These are phyloP conservation scores for Blastobotrys arbuscula DNA, from an alignment of 1,139 yeast species.

Conservation along the genomic window DNA sequence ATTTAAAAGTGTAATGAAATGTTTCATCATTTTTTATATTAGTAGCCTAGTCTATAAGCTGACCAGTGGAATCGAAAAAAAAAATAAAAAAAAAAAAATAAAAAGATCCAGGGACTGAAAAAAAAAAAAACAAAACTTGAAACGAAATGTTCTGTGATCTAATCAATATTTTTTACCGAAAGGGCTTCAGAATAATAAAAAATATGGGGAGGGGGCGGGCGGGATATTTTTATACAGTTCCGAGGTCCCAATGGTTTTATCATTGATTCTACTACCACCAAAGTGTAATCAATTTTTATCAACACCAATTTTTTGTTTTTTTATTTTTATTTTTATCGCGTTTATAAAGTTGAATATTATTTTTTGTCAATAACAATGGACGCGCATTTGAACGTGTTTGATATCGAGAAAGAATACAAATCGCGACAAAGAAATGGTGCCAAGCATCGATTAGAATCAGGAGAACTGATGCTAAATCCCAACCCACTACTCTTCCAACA, in stretches of 20 bases:
- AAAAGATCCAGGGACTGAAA: too few relatives aligned
- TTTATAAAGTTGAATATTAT: neutral
- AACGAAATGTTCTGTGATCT: too few relatives aligned
- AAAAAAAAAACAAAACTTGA: too few relatives aligned
- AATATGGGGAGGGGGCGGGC: neutral
- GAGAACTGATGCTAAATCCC: slow-evolving; percentile 16
- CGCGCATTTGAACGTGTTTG: slow-evolving; percentile 15
- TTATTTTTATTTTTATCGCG: neutral
- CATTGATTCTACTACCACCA: neutral
- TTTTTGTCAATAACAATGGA: slow-evolving; percentile 2
- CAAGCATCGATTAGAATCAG: slow-evolving; percentile 15
- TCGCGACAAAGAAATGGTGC: slow-evolving; percentile 15
- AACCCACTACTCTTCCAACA: slow-evolving; percentile 25
- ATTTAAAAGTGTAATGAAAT: slow-evolving; percentile 22
- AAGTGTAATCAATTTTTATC: neutral
- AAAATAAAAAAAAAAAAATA: too few relatives aligned
- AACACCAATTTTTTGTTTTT: too few relatives aligned
- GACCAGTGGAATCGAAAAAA: too few relatives aligned
- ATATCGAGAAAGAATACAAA: slow-evolving; percentile 17
- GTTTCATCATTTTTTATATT: too few relatives aligned
- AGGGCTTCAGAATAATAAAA: neutral
- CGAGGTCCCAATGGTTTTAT: neutral
- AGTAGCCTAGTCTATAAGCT: too few relatives aligned
- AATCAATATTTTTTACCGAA: neutral
- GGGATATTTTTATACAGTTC: neutral